Conservation (phyloP, 2,329 filamentous ascomycete genomes). For the Talaromyces islandicus region DNA sequence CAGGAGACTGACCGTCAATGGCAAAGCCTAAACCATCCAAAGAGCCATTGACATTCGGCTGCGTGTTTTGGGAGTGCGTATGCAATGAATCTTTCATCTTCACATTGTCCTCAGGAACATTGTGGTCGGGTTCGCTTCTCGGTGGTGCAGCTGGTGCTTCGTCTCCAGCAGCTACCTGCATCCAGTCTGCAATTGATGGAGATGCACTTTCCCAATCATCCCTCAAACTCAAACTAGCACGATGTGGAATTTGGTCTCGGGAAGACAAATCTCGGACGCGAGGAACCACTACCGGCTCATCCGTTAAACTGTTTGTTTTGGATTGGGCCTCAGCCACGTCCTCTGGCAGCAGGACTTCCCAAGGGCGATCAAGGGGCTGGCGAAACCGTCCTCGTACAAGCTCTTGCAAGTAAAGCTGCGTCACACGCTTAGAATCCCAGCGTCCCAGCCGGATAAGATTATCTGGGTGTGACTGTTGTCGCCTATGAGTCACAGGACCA, state of each 20-base stretch:
- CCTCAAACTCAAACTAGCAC: slow-evolving; percentile 38
- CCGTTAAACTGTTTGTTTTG: slow-evolving; percentile 23
- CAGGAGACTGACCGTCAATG: slow-evolving; percentile 32
- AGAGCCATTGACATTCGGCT: slow-evolving; percentile 21
- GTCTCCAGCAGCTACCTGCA: slow-evolving; percentile 39
- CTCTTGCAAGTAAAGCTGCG: slow-evolving; percentile 50
- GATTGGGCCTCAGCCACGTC: slow-evolving; percentile 13
- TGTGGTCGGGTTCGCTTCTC: slow-evolving; percentile 10
- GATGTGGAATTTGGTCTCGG: slow-evolving; percentile 26
- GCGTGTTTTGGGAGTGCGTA: slow-evolving; percentile 12
- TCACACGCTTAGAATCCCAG: slow-evolving; percentile 51
- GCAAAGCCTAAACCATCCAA: slow-evolving; percentile 38
- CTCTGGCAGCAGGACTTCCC: slow-evolving; percentile 16
- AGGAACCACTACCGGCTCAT: slow-evolving; percentile 31
- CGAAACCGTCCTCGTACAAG: slow-evolving; percentile 31
- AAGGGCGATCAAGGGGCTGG: slow-evolving; percentile 16
- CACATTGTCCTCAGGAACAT: slow-evolving; percentile 14
- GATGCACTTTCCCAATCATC: slow-evolving; percentile 46
- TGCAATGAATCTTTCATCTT: slow-evolving; percentile 22
- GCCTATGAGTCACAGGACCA: slow-evolving; percentile 32
- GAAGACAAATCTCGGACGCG: slow-evolving; percentile 5
- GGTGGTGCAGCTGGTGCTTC: slow-evolving; percentile 27
- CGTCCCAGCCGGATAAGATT: slow-evolving; percentile 48
- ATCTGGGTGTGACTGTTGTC: slow-evolving; percentile 35
- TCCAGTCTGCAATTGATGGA: slow-evolving; percentile 45